A percentile compares a stretch with the other conserved stretches of the same genome.
Evolutionary conservation across 2,329 filamentous ascomycete species (phyloP).

Genomic region (Diaporthe aspalathi): DNA sequence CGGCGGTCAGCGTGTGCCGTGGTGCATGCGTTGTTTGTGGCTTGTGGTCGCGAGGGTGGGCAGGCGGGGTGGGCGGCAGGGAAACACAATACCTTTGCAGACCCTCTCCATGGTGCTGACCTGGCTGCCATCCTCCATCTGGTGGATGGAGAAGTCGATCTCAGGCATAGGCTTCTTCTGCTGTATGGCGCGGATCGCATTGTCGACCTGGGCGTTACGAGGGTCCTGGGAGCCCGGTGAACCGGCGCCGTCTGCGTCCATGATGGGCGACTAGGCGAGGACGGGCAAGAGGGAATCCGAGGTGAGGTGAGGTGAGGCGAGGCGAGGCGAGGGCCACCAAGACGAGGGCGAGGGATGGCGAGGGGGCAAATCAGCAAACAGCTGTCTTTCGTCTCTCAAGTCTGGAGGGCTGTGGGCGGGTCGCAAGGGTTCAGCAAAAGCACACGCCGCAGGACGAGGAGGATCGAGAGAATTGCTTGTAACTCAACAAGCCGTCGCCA

Average conservation of each 20-base stretch:
- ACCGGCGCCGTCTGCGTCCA: constrained; percentile 61
- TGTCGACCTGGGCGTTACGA: constrained; percentile 78
- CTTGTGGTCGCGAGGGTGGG: constrained; percentile 37
- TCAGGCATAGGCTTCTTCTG: constrained; percentile 96
- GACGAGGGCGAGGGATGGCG: constrained; percentile 29
- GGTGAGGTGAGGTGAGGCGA: constrained; percentile 13
- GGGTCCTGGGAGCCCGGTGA: constrained; percentile 55
- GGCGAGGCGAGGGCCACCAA: constrained; percentile 11
- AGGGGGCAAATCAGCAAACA: constrained; percentile 15
- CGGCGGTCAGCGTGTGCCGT: constrained; percentile 27
- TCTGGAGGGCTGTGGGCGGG: constrained; percentile 1
- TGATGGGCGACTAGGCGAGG: constrained; percentile 48
- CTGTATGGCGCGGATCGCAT: constrained; percentile 89
- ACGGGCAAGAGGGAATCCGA: constrained; percentile 2
- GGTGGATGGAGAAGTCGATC: constrained; percentile 98
- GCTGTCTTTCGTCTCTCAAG: constrained; percentile 19
- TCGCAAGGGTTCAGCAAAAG: background rate
- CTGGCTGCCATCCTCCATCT: constrained; percentile 96
- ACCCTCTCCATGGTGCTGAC: constrained; percentile 96
- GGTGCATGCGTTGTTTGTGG: constrained; percentile 22
- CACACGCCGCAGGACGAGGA: constrained; percentile 15
- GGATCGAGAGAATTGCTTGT: background rate
- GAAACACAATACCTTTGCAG: constrained; percentile 84
- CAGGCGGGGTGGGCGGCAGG: constrained; percentile 37
- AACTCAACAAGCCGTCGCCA: constrained; percentile 21